A percentile compares a stretch with the other conserved stretches of the same genome.
Evolutionary conservation across 345 rosid species (phyloP).

Genomic region (Turnera subulata): DNA sequence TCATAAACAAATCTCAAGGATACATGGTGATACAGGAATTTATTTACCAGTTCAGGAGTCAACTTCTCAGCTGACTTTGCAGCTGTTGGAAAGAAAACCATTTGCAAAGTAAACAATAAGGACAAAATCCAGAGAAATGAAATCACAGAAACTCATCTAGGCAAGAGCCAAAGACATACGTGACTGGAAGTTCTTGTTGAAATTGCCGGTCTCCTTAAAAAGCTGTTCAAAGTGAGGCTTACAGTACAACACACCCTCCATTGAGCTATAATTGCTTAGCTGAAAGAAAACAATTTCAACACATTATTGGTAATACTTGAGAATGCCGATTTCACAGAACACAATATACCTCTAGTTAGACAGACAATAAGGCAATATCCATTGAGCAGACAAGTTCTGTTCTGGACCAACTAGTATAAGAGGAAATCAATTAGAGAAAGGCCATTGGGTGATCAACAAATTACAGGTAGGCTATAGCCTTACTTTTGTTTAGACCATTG

Average conservation of each 20-base stretch:
- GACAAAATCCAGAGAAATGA: neutral
- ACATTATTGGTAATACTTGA: conserved; percentile 17
- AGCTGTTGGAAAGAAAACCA: conserved; percentile 53
- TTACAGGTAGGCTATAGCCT: too few species aligned
- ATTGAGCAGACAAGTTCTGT: too few species aligned
- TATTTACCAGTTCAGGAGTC: conserved; percentile 77
- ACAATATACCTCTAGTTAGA: too few species aligned
- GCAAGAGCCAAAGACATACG: conserved; percentile 47
- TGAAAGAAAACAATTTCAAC: conserved; percentile 30
- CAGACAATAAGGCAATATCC: too few species aligned
- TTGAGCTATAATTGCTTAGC: conserved; percentile 91
- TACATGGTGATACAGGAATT: conserved; percentile 12
- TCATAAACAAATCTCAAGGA: conserved; percentile 11
- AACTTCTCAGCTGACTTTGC: conserved; percentile 84
- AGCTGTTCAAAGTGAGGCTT: conserved; percentile 98
- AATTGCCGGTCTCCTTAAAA: conserved; percentile 89
- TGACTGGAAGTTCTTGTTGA: conserved; percentile 89
- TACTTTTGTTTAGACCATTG: too few species aligned
- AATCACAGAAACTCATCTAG: conserved; percentile 6
- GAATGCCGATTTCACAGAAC: too few species aligned
- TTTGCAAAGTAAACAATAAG: conserved; percentile 20
- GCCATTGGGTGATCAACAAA: too few species aligned
- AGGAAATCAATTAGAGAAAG: too few species aligned
- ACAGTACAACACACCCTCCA: conserved; percentile 97
- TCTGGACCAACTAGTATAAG: too few species aligned